Conservation (phyloP, 805 yeast species). For the Teunomyces cretensis region DNA sequence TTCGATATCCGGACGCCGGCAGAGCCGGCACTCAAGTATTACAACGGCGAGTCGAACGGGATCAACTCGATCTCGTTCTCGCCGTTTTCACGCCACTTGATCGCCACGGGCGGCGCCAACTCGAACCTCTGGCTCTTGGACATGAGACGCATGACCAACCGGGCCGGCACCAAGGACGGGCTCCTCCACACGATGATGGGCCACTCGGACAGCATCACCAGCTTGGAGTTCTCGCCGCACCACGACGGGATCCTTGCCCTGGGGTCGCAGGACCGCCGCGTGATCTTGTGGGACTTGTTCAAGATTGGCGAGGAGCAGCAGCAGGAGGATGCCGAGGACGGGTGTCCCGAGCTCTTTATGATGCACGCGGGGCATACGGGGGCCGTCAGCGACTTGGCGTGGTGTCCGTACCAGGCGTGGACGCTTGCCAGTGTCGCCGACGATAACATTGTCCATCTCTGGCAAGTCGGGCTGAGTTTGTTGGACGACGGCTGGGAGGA, state of each 20-base stretch:
- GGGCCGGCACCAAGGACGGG: slow-evolving; percentile 15
- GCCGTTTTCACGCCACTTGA: slow-evolving; percentile 54
- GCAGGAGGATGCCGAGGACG: slow-evolving; percentile 88
- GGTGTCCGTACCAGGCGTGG: slow-evolving; percentile 76
- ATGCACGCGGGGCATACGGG: slow-evolving; percentile 93
- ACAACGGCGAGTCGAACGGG: slow-evolving; percentile 31
- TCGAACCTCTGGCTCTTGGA: slow-evolving; percentile 68
- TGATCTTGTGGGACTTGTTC: slow-evolving; percentile 76
- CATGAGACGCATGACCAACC: slow-evolving; percentile 42
- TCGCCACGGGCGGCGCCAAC: slow-evolving; percentile 71
- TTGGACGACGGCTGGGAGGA: slow-evolving; percentile 16
- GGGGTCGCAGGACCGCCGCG: slow-evolving; percentile 73
- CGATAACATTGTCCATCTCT: slow-evolving; percentile 59
- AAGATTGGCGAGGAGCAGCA: slow-evolving; percentile 82
- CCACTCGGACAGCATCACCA: slow-evolving; percentile 70
- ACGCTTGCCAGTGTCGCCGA: slow-evolving; percentile 64
- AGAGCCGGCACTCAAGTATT: slow-evolving; percentile 24
- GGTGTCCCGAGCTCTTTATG: slow-evolving; percentile 84
- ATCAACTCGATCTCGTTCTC: slow-evolving; percentile 70
- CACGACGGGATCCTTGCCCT: slow-evolving; percentile 76
- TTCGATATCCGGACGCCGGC: slow-evolving; percentile 50
- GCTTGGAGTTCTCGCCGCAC: slow-evolving; percentile 75
- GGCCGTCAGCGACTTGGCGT: slow-evolving; percentile 67
- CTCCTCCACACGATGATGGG: slow-evolving; percentile 75
- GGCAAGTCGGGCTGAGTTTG: slow-evolving; percentile 47